phyloP scores from a whole-genome alignment of 352 stramenopile genomes.

The Globisporangium nodosum region DNA sequence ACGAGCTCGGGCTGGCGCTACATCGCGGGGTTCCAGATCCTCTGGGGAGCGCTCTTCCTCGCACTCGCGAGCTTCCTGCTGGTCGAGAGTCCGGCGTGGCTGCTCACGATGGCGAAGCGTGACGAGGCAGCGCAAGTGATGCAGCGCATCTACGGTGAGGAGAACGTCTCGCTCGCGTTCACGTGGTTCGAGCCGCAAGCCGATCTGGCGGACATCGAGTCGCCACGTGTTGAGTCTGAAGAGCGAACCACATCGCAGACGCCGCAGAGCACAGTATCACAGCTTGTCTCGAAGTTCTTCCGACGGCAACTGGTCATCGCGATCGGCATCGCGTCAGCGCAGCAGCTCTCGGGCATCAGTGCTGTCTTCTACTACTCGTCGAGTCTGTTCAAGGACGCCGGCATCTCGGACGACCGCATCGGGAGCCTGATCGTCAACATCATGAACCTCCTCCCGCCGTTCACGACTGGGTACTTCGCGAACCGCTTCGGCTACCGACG shows the following conservation, averaged over 20 bases:
- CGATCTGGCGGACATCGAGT: background rate
- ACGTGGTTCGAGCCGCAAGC: constrained; percentile 20
- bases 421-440: constrained; percentile 36
- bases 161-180: constrained; percentile 27
- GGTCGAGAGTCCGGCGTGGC: constrained; percentile 33
- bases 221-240: constrained; percentile 5
- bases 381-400: constrained; percentile 29
- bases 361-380: constrained; percentile 50
- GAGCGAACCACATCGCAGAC: background rate
- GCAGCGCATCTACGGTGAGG: constrained; percentile 20
- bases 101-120: constrained; percentile 26
- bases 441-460: constrained; percentile 33
- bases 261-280: constrained; percentile 6
- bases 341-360: constrained; percentile 64
- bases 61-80: constrained; percentile 19
- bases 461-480: constrained; percentile 28
- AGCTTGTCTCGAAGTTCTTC: constrained; percentile 31
- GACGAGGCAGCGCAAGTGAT: constrained; percentile 24
- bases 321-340: constrained; percentile 30
- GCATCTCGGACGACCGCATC: constrained; percentile 32
- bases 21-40: constrained; percentile 29
- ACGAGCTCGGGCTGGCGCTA: constrained; percentile 38
- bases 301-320: constrained; percentile 43
- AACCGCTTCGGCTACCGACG: constrained; percentile 41
- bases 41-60: constrained; percentile 24